phyloP scores from a whole-genome alignment of 2,329 filamentous ascomycete species.

The Tolypocladium inflatum region DNA sequence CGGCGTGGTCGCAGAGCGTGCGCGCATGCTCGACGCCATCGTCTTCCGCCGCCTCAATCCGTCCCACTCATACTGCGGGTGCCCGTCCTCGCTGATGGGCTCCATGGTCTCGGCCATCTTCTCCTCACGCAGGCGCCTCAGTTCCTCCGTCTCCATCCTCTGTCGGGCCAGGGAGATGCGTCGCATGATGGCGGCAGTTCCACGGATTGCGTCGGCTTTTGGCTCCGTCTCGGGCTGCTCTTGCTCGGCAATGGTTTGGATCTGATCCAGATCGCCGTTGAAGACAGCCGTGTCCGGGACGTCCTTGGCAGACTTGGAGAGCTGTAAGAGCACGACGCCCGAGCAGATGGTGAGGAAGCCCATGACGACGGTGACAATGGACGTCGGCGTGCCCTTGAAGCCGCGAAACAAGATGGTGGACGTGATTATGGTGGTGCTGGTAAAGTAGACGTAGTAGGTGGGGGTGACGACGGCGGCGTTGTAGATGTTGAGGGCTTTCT shows the following conservation, averaged over 20 bases:
- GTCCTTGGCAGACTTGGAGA: constrained; percentile 98
- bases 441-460: constrained; percentile 98
- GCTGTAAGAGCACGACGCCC: constrained; percentile 82
- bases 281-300: constrained; percentile 91
- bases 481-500: constrained; percentile 98
- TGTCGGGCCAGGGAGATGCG: constrained; percentile 67
- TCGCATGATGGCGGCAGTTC: constrained; percentile 78
- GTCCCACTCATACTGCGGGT: constrained; percentile 72
- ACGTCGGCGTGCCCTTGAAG: constrained; percentile 74
- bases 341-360: constrained; percentile 92
- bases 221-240: constrained; percentile 95
- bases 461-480: constrained; percentile 95
- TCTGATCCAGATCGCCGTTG: constrained; percentile 85
- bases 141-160: constrained; percentile 72
- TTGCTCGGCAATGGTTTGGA: constrained; percentile 89
- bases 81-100: constrained; percentile 68
- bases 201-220: constrained; percentile 91
- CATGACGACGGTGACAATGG: constrained; percentile 83
- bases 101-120: constrained; percentile 61
- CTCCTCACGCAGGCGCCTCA: constrained; percentile 70
- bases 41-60: constrained; percentile 68
- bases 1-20: constrained; percentile 15
- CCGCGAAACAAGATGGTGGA: constrained; percentile 88
- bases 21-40: constrained; percentile 27
- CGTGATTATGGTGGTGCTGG: constrained; percentile 87